Evolutionary conservation across 2,329 filamentous ascomycete species (phyloP).

Genomic region (Balansia obtecta): DNA sequence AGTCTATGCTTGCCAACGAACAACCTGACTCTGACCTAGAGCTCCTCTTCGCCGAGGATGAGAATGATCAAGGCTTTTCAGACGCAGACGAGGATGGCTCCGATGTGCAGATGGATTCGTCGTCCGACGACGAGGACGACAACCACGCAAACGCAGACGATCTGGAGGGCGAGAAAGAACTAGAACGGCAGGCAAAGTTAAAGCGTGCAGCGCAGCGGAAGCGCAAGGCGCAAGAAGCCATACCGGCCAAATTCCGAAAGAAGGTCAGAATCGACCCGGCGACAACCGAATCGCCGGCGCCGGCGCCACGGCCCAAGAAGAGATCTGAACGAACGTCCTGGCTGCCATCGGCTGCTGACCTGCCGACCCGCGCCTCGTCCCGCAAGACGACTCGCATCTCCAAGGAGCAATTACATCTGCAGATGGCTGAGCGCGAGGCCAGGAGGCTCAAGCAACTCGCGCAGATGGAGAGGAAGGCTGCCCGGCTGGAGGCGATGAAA

Average conservation of each 20-base stretch:
- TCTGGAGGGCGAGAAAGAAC: conserved; percentile 73
- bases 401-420: conserved; percentile 52
- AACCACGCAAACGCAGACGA: conserved; percentile 47
- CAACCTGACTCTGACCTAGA: conserved; percentile 58
- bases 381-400: conserved; percentile 45
- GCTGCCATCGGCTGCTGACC: conserved; percentile 41
- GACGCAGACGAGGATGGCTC: conserved; percentile 55
- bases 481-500: conserved; percentile 60
- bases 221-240: conserved; percentile 65
- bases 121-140: conserved; percentile 71
- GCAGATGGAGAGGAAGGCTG: conserved; percentile 54
- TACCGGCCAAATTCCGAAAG: conserved; percentile 59
- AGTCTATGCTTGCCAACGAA: conserved; percentile 63
- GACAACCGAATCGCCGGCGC: conserved; percentile 20
- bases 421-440: conserved; percentile 61
- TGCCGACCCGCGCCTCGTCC: conserved; percentile 45
- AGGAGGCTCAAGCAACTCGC: conserved; percentile 59
- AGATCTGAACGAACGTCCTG: conserved; percentile 48
- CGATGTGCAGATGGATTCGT: conserved; percentile 78
- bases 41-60: conserved; percentile 63
- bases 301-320: conserved; percentile 41
- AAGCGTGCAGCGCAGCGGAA: conserved; percentile 59
- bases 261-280: conserved; percentile 60
- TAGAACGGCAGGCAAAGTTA: conserved; percentile 63
- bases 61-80: conserved; percentile 55